These are phyloP conservation scores for Macrocybe gigantea DNA, from an alignment of 768 basidiomycete species.

Conservation along the genomic window DNA sequence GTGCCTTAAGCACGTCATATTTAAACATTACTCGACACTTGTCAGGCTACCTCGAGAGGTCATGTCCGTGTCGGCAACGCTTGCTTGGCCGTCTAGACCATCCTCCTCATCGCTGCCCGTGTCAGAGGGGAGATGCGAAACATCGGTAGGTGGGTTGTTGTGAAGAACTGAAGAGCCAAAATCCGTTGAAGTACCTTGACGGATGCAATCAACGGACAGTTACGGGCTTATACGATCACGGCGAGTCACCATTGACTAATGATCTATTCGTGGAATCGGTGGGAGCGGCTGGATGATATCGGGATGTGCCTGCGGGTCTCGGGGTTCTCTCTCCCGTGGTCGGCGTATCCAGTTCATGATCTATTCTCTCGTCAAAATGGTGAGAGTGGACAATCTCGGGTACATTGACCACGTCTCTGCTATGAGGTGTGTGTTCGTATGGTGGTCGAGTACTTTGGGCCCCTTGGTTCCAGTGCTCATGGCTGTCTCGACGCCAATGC, in stretches of 20 bases:
- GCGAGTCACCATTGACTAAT: constrained; percentile 45
- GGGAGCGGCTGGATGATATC: constrained; percentile 23
- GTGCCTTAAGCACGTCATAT: not conserved
- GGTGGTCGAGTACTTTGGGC: constrained; percentile 13
- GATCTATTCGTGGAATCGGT: constrained; percentile 28
- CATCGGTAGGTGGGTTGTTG: not conserved
- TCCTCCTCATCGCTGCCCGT: constrained; percentile 13
- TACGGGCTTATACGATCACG: constrained; percentile 16
- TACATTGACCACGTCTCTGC: not conserved
- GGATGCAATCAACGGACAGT: too few relatives aligned
- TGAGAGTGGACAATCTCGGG: constrained; percentile 10
- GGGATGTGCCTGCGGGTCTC: constrained; percentile 12
- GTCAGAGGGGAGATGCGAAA: not conserved
- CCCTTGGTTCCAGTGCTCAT: constrained; percentile 24
- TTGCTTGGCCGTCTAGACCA: constrained; percentile 31
- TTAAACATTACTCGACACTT: constrained; percentile 34
- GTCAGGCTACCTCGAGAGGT: constrained; percentile 44
- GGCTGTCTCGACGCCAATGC: constrained; percentile 25
- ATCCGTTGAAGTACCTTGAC: too few relatives aligned
- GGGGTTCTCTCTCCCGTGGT: not conserved
- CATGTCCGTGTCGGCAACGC: constrained; percentile 32
- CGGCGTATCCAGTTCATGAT: not conserved
- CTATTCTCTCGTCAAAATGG: constrained; percentile 5
- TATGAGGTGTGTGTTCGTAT: constrained; percentile 6
- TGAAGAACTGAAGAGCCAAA: not conserved